Percentiles rank a stretch among this genome's conserved stretches.
Evolutionary conservation across 73 alveolate genomes (phyloP).

Genomic region (Paramecium pentaurelia): DNA sequence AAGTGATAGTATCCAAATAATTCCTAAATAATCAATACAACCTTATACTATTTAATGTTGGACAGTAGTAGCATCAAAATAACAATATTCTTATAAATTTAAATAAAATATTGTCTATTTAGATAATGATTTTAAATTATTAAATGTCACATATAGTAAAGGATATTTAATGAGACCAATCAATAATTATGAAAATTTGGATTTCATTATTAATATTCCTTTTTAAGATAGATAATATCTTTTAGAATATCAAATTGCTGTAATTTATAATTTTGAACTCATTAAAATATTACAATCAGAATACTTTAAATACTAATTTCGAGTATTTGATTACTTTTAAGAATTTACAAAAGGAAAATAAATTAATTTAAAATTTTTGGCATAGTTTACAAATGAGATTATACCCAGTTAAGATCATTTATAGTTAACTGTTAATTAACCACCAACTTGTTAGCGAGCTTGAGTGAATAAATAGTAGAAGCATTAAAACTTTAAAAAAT

Average conservation of each 20-base stretch:
- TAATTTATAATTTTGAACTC: background rate
- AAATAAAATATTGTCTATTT: background rate
- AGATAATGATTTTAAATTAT: background rate
- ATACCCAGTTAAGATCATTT: background rate
- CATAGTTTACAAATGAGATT: background rate
- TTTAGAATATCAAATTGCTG: background rate
- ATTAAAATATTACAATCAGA: too few species aligned
- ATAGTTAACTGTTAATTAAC: background rate
- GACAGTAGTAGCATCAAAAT: background rate
- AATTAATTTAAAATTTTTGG: background rate
- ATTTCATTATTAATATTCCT: background rate
- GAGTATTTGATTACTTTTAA: background rate
- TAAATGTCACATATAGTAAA: background rate
- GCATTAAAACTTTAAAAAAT: background rate
- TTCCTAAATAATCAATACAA: background rate
- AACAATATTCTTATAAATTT: background rate
- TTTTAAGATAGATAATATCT: background rate
- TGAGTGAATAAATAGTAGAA: background rate
- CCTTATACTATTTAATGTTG: background rate
- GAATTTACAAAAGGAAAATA: background rate
- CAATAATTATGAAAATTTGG: background rate
- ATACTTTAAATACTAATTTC: too few species aligned
- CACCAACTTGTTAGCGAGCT: background rate
- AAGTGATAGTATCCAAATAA: background rate
- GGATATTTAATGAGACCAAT: background rate